Percentiles rank a stretch among this genome's conserved stretches.
These are phyloP conservation scores for Calophaca sinica DNA, from an alignment of 306 rosid genomes.

Conservation along the genomic window DNA sequence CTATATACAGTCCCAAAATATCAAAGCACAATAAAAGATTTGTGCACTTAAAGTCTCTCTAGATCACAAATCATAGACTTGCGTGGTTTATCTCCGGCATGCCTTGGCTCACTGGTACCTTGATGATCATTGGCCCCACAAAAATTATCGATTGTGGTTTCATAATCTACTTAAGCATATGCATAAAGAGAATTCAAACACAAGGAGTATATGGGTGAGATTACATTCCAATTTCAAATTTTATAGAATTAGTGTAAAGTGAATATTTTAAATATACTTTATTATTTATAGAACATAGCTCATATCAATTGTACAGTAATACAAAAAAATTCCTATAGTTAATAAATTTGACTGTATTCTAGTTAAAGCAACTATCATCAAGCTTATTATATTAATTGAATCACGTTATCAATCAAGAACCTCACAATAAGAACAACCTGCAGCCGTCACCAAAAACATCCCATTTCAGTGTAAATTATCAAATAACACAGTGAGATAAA, in stretches of 20 bases:
- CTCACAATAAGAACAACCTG: not conserved
- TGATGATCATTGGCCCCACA: not conserved
- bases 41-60: not conserved
- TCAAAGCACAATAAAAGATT: not conserved
- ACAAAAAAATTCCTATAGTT: not conserved
- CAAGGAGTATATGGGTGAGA: too few relatives aligned
- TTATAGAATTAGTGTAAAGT: too few relatives aligned
- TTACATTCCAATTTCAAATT: too few relatives aligned
- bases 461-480: too few relatives aligned
- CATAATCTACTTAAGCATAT: constrained; percentile 5
- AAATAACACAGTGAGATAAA: too few relatives aligned
- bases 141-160: not conserved
- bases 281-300: too few relatives aligned
- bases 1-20: not conserved
- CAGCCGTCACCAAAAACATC: not conserved
- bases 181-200: not conserved
- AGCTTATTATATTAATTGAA: too few relatives aligned
- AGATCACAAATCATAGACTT: not conserved
- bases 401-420: not conserved
- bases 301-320: too few relatives aligned
- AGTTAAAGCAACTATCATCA: not conserved
- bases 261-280: too few relatives aligned
- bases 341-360: not conserved
- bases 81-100: not conserved
- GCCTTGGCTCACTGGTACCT: not conserved